Conservation (phyloP, 257 asterid species). For the Oldenlandia corymbosa region DNA sequence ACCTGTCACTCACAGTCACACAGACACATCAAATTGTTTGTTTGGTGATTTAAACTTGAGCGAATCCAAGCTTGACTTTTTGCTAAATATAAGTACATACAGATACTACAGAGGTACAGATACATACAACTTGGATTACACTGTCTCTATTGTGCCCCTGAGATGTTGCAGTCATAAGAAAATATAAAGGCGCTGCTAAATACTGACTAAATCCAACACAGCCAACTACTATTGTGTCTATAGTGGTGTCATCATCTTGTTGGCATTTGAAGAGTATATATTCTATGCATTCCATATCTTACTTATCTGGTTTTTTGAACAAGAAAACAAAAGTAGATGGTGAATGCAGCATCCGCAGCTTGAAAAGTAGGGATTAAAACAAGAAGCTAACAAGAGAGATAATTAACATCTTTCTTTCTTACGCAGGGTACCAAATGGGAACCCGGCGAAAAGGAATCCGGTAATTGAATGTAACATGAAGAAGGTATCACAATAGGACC, state of each 20-base stretch:
- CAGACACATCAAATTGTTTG: conserved; percentile 8
- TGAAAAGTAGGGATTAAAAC: conserved; percentile 2
- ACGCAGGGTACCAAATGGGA: conserved; percentile 12
- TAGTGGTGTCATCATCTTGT: too few species aligned
- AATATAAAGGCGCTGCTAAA: not conserved
- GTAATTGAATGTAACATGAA: conserved; percentile 22
- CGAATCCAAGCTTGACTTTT: not conserved
- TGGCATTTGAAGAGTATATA: not conserved
- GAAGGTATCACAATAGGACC: conserved; percentile 21
- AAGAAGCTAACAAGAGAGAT: not conserved
- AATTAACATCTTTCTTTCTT: not conserved
- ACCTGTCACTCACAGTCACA: conserved; percentile 23
- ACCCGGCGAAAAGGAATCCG: conserved; percentile 48
- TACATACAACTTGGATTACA: conserved; percentile 5
- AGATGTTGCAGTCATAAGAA: not conserved
- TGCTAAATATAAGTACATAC: not conserved
- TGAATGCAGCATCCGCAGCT: conserved; percentile 7
- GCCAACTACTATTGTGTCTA: too few species aligned
- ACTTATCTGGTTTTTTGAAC: not conserved
- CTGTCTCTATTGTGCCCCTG: not conserved
- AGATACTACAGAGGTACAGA: too few species aligned
- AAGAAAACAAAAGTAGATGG: not conserved
- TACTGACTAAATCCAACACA: not conserved
- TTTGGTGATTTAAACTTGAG: not conserved
- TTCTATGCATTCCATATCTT: not conserved